A percentile compares a stretch with the other conserved stretches of the same genome.
Conservation (phyloP, 2,329 filamentous ascomycete genomes). For the Stromatinia cepivora region DNA sequence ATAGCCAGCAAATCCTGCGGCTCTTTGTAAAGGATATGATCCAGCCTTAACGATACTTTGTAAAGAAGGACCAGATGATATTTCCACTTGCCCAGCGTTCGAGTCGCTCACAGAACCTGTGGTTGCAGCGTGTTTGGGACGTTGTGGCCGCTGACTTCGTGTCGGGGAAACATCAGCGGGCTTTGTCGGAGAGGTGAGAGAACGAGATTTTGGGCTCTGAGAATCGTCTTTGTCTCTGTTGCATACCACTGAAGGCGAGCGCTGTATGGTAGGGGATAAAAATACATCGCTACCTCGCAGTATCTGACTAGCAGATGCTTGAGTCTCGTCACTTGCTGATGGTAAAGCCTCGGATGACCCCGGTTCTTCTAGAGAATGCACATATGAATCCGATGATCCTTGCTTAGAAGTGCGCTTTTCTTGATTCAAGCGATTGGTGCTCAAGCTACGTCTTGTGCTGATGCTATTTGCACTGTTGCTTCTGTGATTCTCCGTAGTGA, state of each 20-base stretch:
- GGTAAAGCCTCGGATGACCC: slow-evolving; percentile 70
- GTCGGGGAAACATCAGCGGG: slow-evolving; percentile 23
- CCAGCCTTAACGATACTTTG: slow-evolving; percentile 62
- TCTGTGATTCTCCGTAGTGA: slow-evolving; percentile 49
- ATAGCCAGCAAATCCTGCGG: slow-evolving; percentile 79
- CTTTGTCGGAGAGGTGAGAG: slow-evolving; percentile 32
- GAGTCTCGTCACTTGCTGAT: slow-evolving; percentile 70
- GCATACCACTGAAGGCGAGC: slow-evolving; percentile 43
- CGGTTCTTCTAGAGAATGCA: slow-evolving; percentile 71
- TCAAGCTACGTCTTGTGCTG: slow-evolving; percentile 51
- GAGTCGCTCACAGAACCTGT: slow-evolving; percentile 33
- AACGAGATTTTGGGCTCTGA: slow-evolving; percentile 25
- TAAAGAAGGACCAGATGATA: slow-evolving; percentile 53
- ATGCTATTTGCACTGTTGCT: slow-evolving; percentile 57
- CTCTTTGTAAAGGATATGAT: slow-evolving; percentile 78
- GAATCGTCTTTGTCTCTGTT: slow-evolving; percentile 27
- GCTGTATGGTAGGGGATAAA: slow-evolving; percentile 69
- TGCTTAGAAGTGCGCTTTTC: slow-evolving; percentile 54
- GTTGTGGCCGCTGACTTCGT: slow-evolving; percentile 23
- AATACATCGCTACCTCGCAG: slow-evolving; percentile 86
- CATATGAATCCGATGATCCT: slow-evolving; percentile 72
- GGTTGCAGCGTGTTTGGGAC: slow-evolving; percentile 31
- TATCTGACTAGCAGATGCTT: slow-evolving; percentile 86
- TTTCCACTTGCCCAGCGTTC: slow-evolving; percentile 31
- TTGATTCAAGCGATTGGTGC: slow-evolving; percentile 51